Evolutionary conservation across 1,284 basidiomycete species (phyloP), one percentile per base, ranked within the genome.

Genomic region (Rhodotorula sp.): DNA sequence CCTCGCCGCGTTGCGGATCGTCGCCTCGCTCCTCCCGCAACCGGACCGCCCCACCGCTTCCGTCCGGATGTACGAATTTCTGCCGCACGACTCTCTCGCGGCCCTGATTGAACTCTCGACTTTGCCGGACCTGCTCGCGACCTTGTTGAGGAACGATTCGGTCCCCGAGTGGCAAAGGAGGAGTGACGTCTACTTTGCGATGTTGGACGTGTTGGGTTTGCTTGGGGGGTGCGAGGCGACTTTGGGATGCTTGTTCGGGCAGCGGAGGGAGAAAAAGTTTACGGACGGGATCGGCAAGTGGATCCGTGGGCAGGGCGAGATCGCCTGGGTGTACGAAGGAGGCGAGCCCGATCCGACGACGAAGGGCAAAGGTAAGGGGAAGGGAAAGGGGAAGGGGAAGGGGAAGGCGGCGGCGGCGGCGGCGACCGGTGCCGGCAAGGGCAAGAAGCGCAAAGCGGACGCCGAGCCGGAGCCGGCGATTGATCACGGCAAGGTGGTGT

Each of bases 181-280:
- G 30, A 82, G 80, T 65, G 81, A 83, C 22, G 80, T 83, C 26
- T 86, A 86, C 73, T 79, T 84, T 65, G 82, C 83, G 8, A 83
- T 84, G 82, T 77, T 86, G 8, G 80, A 77, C 18, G 78, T 86
- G 14, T 78, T 86, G 37, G 81, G 83, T 48, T 80, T 83, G n/a
- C 80, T 86, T 79, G 83, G 82, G 6, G 85, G 85, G 69, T 84
- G 83, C 68, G 85, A 86, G 75, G 79, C 85, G 14, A 85, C 83
- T 0, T 79, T 86, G 24, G 80, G 80, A 59, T 80, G 83, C 15
- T 79, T 86, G n/a, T 80, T 85, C 49, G 80, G 80, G 30, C 75
- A 78, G 29, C 80, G 83, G 54, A 82, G 80, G 78, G 83, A 83
- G 58, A 81, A 82, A 71, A 69, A 74, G 42, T 79, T 79, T 46